A percentile compares a stretch with the other conserved stretches of the same genome.
These are phyloP conservation scores for Apodospora peruviana DNA, from an alignment of 495 filamentous ascomycete genomes.

Conservation along the genomic window DNA sequence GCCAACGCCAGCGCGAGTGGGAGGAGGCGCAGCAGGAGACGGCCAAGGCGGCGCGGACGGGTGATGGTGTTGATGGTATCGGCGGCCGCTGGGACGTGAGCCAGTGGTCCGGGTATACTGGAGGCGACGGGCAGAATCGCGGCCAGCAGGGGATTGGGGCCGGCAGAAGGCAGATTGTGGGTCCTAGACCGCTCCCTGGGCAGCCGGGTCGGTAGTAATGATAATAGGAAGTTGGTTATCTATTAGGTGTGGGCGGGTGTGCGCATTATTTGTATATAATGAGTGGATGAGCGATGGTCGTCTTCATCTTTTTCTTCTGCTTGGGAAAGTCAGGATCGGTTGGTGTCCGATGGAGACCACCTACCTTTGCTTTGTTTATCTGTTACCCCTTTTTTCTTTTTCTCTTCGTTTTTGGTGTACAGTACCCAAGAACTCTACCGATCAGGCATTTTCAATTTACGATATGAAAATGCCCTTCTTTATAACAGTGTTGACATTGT, in stretches of 20 bases:
- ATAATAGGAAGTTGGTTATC: not conserved
- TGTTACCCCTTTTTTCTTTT: too few relatives aligned
- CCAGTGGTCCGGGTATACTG: constrained; percentile 77
- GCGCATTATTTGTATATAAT: not conserved
- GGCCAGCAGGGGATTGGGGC: constrained; percentile 65
- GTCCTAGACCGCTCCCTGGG: constrained; percentile 59
- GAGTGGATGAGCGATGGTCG: too few relatives aligned
- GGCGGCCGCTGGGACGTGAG: constrained; percentile 76
- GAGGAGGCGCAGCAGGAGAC: constrained; percentile 81
- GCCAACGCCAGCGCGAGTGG: constrained; percentile 91
- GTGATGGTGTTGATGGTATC: constrained; percentile 47
- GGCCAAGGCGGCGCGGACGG: constrained; percentile 45
- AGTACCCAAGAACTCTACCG: too few relatives aligned
- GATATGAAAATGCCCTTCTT: too few relatives aligned
- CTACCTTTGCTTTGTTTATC: too few relatives aligned
- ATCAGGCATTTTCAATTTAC: too few relatives aligned
- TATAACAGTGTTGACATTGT: too few relatives aligned
- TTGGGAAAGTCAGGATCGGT: too few relatives aligned
- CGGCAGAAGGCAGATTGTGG: constrained; percentile 74
- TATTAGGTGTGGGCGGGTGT: not conserved
- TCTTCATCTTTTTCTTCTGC: too few relatives aligned
- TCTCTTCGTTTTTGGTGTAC: too few relatives aligned
- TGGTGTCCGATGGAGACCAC: too few relatives aligned
- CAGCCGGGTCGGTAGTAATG: too few relatives aligned
- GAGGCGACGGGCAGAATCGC: constrained; percentile 78